Evolutionary conservation across 1,284 basidiomycete species (phyloP).

Genomic region (Trametes hirsuta): DNA sequence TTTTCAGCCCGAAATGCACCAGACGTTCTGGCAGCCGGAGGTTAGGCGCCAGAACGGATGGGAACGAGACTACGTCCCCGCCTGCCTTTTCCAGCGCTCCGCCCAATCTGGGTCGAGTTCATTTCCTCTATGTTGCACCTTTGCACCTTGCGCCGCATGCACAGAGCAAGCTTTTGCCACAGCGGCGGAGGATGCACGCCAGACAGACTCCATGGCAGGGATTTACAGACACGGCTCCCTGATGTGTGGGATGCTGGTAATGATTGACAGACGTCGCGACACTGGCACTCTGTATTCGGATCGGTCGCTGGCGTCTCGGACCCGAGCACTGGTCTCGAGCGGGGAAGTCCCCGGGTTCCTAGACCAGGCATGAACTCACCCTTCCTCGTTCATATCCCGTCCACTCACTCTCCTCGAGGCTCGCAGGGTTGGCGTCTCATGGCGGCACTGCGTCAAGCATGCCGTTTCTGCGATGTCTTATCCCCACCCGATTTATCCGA

Average conservation of each 20-base stretch:
- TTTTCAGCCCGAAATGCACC: conserved; percentile 12
- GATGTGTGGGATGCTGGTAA: background rate
- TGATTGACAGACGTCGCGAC: background rate
- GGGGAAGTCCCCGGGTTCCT: background rate
- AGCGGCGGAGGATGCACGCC: background rate
- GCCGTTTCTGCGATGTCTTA: background rate
- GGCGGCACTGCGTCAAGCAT: background rate
- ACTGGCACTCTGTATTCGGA: background rate
- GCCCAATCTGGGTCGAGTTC: background rate
- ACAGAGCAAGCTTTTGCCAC: background rate
- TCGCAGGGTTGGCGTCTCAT: background rate
- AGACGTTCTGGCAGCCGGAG: background rate
- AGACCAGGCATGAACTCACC: background rate
- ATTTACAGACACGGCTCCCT: background rate
- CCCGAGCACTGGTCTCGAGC: background rate
- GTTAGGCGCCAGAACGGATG: background rate
- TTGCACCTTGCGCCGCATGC: background rate
- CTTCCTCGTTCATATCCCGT: background rate
- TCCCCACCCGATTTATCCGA: too few species aligned
- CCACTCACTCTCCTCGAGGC: background rate
- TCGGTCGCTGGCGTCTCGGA: background rate
- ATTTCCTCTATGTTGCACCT: background rate
- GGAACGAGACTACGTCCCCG: background rate
- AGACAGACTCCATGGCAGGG: background rate
- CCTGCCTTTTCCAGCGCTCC: conserved; percentile 11